Conservation (phyloP, 2,329 filamentous ascomycete species). For the Teratosphaeria pseudoeucalypti region DNA sequence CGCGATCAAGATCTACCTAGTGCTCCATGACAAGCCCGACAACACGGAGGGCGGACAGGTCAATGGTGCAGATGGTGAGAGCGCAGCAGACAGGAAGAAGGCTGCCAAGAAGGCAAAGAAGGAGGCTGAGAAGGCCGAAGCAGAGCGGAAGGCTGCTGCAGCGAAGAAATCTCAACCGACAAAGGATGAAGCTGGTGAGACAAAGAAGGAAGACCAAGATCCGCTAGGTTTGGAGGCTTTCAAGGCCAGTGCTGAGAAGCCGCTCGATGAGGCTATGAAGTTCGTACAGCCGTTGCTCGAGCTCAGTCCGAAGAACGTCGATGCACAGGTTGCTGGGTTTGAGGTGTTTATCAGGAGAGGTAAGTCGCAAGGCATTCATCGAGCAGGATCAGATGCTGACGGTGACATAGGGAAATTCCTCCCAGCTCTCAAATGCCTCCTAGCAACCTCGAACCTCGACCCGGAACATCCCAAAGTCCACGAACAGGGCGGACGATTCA, state of each 20-base stretch:
- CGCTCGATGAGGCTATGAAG: conserved; percentile 77
- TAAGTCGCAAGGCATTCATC: conserved; percentile 39
- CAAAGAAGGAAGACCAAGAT: conserved; percentile 84
- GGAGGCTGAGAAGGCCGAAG: conserved; percentile 68
- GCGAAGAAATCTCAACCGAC: conserved; percentile 41
- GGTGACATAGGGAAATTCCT: conserved; percentile 59
- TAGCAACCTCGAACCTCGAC: conserved; percentile 61
- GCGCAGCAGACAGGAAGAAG: conserved; percentile 73
- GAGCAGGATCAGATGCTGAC: conserved; percentile 1
- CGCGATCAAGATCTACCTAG: conserved; percentile 70
- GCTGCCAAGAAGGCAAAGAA: conserved; percentile 61
- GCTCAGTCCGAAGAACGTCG: conserved; percentile 67
- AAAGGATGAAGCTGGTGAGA: conserved; percentile 52
- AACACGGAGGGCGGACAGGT: conserved; percentile 59
- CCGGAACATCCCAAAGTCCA: conserved; percentile 61
- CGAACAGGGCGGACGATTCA: conserved; percentile 62
- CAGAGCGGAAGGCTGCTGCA: conserved; percentile 54
- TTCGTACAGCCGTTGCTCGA: conserved; percentile 75
- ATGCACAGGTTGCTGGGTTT: conserved; percentile 76
- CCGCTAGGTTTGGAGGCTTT: conserved; percentile 66
- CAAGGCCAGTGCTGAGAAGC: conserved; percentile 56
- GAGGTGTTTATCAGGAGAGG: conserved; percentile 78
- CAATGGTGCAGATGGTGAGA: conserved; percentile 60
- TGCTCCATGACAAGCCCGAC: conserved; percentile 65
- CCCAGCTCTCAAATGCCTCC: conserved; percentile 76